Evolutionary conservation across 371 early-diverging fungal species (phyloP).

Genomic region (Circinella umbellata): DNA sequence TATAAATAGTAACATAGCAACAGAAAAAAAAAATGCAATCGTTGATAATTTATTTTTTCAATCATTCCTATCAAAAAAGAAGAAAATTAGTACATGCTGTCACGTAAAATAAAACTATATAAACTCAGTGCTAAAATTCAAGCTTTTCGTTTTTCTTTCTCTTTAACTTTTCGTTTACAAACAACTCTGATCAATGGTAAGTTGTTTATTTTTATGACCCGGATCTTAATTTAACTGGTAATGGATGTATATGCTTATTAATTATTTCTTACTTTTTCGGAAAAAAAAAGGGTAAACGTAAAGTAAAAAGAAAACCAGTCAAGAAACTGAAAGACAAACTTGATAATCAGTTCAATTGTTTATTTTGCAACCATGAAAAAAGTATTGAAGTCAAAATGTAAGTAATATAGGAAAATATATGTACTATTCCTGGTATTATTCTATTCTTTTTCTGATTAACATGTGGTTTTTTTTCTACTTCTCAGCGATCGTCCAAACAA

Average conservation of each 20-base stretch:
- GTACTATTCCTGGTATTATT: background rate
- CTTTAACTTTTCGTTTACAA: background rate
- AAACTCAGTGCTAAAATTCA: background rate
- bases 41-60: no score
- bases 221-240: no score
- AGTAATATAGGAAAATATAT: constrained; percentile 13
- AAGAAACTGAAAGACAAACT: constrained; percentile 74
- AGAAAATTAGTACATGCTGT: background rate
- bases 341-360: constrained; percentile 84
- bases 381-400: constrained; percentile 81
- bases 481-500: constrained; percentile 53
- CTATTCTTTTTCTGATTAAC: background rate
- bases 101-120: background rate
- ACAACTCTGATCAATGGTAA: background rate
- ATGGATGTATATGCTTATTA: no score
- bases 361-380: constrained; percentile 92
- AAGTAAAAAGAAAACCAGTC: constrained; percentile 77
- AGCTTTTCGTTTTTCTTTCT: no score
- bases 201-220: background rate
- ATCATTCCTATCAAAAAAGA: no score
- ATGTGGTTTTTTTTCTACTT: background rate
- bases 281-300: constrained; percentile 81
- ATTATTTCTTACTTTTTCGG: no score
- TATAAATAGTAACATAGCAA: no score
- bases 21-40: no score